Evolutionary conservation across 164 flowering plant species (phyloP), one percentile per base, ranked within the genome.

Genomic region (Kingdonia uniflora): DNA sequence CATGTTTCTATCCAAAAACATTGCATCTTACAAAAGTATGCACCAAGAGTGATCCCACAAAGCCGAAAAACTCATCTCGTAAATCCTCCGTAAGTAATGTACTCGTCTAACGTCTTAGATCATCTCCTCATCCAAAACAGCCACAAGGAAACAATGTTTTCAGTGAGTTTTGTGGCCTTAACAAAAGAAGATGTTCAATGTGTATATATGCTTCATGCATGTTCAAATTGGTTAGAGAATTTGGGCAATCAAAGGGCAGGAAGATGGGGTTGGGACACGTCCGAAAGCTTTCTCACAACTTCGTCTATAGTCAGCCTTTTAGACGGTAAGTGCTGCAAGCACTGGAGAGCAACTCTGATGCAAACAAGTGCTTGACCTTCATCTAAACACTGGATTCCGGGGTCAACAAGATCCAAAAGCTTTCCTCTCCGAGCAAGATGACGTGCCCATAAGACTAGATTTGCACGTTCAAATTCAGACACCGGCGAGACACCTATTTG

Each of bases 401-500:
- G 60, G 45, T 92, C 99, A 21, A 88, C 79, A 23, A 92, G 92
- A 58, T 88, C 99, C 55, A 81, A 66, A 6, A 89, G 79, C 78
- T 75, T 84, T 49, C 91, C 97, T 25, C 68, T 65, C 14, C 55
- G 76, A 19, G 99, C 95, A 19, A 92, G 74, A 25, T 86, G 95
- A 50, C 95, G 69, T 15, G 97, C 80, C 99, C 99, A 92, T 0
- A 95, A 81, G 16, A 82, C 73, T 42, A 92, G 71, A 65, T 92
- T 92, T 0, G 97, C 97, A 53, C 95, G 71, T 47, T 92, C 92
- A 12, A 86, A 89, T 42, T 92, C 95, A 1, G 94, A 76, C 84
- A 89, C 74, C 0, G 96, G 99, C 14, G 97, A 94, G 16, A 87
- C 92, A 4, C 78, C 79, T 12, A 94, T 87, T 61, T 94, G 92